Conservation (phyloP, 805 yeast genomes). For the Scheffersomyces stipitis region DNA sequence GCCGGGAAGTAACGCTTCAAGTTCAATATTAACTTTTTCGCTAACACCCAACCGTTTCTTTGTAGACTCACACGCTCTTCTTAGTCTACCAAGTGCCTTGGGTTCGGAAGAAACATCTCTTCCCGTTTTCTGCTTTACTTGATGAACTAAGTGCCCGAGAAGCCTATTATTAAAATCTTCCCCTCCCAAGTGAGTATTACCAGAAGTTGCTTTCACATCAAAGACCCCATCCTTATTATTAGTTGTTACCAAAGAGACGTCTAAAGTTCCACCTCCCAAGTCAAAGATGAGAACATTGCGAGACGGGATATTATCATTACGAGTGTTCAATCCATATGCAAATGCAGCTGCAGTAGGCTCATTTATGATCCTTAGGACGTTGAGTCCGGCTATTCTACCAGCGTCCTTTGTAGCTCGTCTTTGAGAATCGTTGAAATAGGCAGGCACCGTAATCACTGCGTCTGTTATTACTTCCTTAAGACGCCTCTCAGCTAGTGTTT, state of each 20-base stretch:
- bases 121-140: slow-evolving; percentile 42
- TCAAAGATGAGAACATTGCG: slow-evolving; percentile 43
- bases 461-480: slow-evolving; percentile 69
- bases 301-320: slow-evolving; percentile 26
- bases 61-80: slow-evolving; percentile 46
- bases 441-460: slow-evolving; percentile 89
- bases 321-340: slow-evolving; percentile 73
- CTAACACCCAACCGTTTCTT: slow-evolving; percentile 45
- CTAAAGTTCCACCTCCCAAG: slow-evolving; percentile 46
- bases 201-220: slow-evolving; percentile 44
- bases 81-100: slow-evolving; percentile 41
- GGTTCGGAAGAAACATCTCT: slow-evolving; percentile 37
- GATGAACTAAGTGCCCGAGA: slow-evolving; percentile 37
- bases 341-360: slow-evolving; percentile 89
- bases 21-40: slow-evolving; percentile 36
- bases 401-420: slow-evolving; percentile 92
- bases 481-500: slow-evolving; percentile 73
- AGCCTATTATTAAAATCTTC: slow-evolving; percentile 44
- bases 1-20: slow-evolving; percentile 45
- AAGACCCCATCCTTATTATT: slow-evolving; percentile 45
- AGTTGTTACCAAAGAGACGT: slow-evolving; percentile 23
- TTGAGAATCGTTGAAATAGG: slow-evolving; percentile 88
- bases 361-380: slow-evolving; percentile 80
- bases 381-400: slow-evolving; percentile 85
- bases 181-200: slow-evolving; percentile 49